Percentiles rank a stretch among this genome's conserved stretches.
Conservation (phyloP, 495 filamentous ascomycete genomes). For the Pseudotulostoma volvatum region DNA sequence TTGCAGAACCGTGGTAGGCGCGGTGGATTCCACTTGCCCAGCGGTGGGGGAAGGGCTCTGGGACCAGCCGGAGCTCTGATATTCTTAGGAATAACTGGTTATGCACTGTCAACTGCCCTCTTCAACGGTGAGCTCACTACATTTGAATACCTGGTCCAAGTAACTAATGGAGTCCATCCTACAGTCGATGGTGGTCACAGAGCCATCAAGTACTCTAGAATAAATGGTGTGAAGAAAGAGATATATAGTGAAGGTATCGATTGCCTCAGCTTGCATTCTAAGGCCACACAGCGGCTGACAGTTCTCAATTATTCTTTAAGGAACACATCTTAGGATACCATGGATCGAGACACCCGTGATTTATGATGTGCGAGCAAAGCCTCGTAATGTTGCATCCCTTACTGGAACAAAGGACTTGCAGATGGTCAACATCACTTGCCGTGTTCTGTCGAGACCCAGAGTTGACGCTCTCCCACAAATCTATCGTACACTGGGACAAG, state of each 20-base stretch:
- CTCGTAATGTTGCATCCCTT: slow-evolving; percentile 88
- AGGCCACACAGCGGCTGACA: background rate
- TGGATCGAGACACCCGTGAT: slow-evolving; percentile 95
- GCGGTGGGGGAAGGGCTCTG: slow-evolving; percentile 31
- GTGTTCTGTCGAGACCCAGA: slow-evolving; percentile 86
- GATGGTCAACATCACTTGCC: slow-evolving; percentile 99
- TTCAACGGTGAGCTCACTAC: slow-evolving; percentile 56
- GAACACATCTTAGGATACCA: slow-evolving; percentile 82
- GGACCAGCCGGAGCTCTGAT: slow-evolving; percentile 33
- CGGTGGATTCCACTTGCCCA: slow-evolving; percentile 26
- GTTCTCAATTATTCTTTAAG: slow-evolving; percentile 26
- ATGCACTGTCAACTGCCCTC: slow-evolving; percentile 63
- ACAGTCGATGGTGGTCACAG: slow-evolving; percentile 94
- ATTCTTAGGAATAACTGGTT: slow-evolving; percentile 46
- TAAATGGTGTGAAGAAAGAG: slow-evolving; percentile 89
- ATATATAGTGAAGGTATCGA: slow-evolving; percentile 84
- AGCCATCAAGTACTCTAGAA: slow-evolving; percentile 92
- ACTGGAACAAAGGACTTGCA: slow-evolving; percentile 98
- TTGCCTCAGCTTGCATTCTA: background rate
- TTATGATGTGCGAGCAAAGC: slow-evolving; percentile 96
- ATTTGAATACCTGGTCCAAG: background rate
- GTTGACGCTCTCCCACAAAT: slow-evolving; percentile 85
- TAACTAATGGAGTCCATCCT: background rate
- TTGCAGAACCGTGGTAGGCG: slow-evolving; percentile 36
- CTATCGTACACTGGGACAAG: slow-evolving; percentile 84